Base-by-base conservation (phyloP, 2,329 filamentous ascomycete species). In the Colletotrichum orbiculare region DNA sequence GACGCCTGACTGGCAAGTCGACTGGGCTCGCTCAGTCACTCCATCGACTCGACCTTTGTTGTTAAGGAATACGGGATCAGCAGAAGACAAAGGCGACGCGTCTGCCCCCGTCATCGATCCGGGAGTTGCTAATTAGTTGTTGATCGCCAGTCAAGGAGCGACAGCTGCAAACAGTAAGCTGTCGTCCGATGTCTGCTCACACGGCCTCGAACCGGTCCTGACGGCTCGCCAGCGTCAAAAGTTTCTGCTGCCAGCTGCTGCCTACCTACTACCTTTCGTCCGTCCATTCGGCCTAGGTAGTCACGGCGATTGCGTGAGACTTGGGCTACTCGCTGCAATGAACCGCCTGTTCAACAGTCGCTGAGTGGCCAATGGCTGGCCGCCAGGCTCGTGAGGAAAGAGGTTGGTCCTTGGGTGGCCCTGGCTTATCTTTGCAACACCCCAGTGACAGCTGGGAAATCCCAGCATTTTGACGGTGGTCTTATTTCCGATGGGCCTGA, bases 21-120 rank as follows among this genome's bases (percentile, higher is more conserved):
- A 25, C 25, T 25, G 25, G 25, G 25, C 25, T 25, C 25, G 25
- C 4, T 25, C 25, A 17, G 17, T 17, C 17, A 17, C 17, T 17
- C 17, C 17, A 17, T 17, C 17, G 17, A 17, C 17, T 17, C 17
- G 17, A 17, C 17, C 17, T 17, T 17, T 17, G 17, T 50, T 60
- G 55, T 41, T 39, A 17, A 41, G 11, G 49, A 45, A 49, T 38
- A 38, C 48, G 48, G 37, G 34, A 54, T 45, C 55, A 46, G 49
- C 55, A 54, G 43, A 48, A 49, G 48, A 64, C 55, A 60, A 53
- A 49, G 55, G 33, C 38, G 60, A 48, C 42, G 33, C 33, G 25
- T 37, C 13, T 64, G 57, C 45, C 61, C 49, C 50, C 55, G 61
- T 48, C 50, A 61, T 57, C 57, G 57, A 64, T 55, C 50, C 50